Evolutionary conservation across 768 basidiomycete genomes (phyloP), one percentile per base, ranked within the genome.

Genomic region (Panellus pusillus): DNA sequence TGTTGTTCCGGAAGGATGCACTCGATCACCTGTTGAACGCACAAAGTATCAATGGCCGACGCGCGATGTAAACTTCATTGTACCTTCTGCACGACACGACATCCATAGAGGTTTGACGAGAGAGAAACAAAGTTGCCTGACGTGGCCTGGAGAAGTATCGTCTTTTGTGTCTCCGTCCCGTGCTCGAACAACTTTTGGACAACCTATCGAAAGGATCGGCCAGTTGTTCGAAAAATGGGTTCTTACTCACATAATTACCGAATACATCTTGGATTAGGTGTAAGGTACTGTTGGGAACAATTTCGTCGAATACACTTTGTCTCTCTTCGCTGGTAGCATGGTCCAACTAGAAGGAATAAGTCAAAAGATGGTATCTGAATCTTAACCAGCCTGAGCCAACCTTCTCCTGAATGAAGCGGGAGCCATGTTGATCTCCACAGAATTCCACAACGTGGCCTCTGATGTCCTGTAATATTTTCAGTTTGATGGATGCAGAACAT

Each of bases 21-120:
- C 64, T 98, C 94, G 18, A 98, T 77, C 27, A 92, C 92, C 90
- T 97, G 61, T 28, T 20, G 46, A 44, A 40, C 35, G 44, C 15
- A 44, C 55, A 15, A 47, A 47, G 31, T 29, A 27, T 14, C 35
- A 37, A 47, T 9, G 42, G 14, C 11, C 19, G 12, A 47, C 11
- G 46, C n/a, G 32, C 50, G 5, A n/a, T 36, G 40, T 9, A 40
- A 44, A 39, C 19, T 19, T 37, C 5, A 24, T 58, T 59, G 20
- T 56, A 91, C 92, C 86, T 93, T 93, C 68, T 96, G 93, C 17
- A 95, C 87, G 7, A 98, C 94, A 13, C 96, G 84, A 70, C 96
- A 99, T 4, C 95, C 96, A 69, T 98, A 98, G 81, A 95, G 91
- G 65, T 98, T 91, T 50, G 89, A 73, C 9, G 93, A 89, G 47